Evolutionary conservation across 371 early-diverging fungal species (phyloP), one percentile per base, ranked within the genome.

Genomic region (Mortierella sp.): DNA sequence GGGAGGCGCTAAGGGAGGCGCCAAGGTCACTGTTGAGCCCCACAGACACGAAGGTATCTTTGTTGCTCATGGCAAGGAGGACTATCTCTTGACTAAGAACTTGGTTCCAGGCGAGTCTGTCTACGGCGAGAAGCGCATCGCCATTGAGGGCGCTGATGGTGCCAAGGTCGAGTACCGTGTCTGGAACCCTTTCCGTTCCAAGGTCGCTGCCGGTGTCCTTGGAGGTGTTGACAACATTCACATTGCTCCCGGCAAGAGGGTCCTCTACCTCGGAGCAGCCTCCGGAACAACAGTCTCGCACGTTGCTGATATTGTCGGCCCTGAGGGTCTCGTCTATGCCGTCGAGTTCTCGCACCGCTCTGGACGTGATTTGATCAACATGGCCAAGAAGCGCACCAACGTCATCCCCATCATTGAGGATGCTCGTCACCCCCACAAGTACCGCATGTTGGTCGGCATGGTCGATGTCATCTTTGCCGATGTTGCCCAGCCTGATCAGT

Each of bases 341-440:
- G 99, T 99, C 64, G 99, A 99, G 86, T 99, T 99, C 89, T 98
- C 99, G 60, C 99, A 99, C 88, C 94, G 99, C 76, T 94, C 99
- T 43, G 99, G 99, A 47, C 96, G 99, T 86, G 99, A 99, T 81
- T 87, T 99, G 68, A 97, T 99, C 86, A 99, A 98, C 88, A 94
- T 99, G 92, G 99, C 99, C 80, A 99, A 99, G 93, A 99, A 99
- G 91, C 95, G 99, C 79, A 97, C 97, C 71, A 99, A 99, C 86
- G 98, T 99, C 58, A 96, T 99, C n/a, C 99, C 99, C 63, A 99
- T 99, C 64, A 96, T 99, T 76, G 99, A 99, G 86, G 99, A 99
- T 88, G 99, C 99, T 47, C 96, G 99, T 82, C 60, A 56, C 51
- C 37, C 60, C 37, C 55, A 59, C 68, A 61, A 98, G 87, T 99